These are phyloP conservation scores for Botrytis hyacinthi DNA, from an alignment of 2,329 filamentous ascomycete genomes.

Conservation along the genomic window DNA sequence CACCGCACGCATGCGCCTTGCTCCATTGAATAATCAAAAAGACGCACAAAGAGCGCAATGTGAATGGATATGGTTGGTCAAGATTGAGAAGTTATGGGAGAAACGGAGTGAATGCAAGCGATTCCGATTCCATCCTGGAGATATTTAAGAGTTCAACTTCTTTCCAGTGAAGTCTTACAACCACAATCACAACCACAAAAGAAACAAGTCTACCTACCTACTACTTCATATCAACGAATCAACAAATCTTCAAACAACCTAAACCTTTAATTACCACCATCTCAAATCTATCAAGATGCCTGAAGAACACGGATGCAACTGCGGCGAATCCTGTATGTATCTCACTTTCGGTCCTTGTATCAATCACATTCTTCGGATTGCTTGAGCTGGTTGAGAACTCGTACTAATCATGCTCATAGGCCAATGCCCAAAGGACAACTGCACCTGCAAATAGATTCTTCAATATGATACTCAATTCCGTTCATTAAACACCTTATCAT, in stretches of 20 bases:
- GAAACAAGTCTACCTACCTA: neutral
- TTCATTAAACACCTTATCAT: neutral
- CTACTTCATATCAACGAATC: neutral
- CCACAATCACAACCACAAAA: neutral
- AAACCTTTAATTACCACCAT: neutral
- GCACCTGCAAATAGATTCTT: neutral
- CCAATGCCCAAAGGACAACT: constrained; percentile 3
- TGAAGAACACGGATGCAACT: neutral
- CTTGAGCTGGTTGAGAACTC: neutral
- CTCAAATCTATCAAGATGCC: constrained; percentile 15
- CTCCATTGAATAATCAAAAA: neutral
- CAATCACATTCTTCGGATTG: neutral
- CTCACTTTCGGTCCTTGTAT: neutral
- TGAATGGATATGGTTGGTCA: neutral
- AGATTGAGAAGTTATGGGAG: neutral
- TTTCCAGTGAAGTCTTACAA: neutral
- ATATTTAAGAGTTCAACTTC: constrained; percentile 6
- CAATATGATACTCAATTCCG: neutral
- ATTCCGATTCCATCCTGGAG: neutral
- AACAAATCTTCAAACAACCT: neutral
- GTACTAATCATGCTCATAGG: neutral
- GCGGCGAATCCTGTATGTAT: constrained; percentile 1
- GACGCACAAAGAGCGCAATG: constrained; percentile 1
- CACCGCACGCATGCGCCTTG: too few species aligned
- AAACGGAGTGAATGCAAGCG: neutral